Evolutionary conservation across 805 yeast genomes (phyloP).

Genomic region (Saturnispora silvae): DNA sequence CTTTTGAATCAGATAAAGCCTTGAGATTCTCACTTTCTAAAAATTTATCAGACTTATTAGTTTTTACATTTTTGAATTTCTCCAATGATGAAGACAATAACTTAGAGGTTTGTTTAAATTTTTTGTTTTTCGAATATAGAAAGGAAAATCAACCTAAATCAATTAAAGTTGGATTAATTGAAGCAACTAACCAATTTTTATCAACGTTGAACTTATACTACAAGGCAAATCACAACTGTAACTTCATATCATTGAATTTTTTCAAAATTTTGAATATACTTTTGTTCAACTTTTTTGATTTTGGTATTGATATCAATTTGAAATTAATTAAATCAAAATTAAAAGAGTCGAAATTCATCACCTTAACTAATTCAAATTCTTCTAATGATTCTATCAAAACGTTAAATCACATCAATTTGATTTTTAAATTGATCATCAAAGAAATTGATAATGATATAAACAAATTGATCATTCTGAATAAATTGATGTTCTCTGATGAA

Average conservation of each 20-base stretch:
- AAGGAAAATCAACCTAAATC: conserved; percentile 9
- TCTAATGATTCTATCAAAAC: conserved; percentile 16
- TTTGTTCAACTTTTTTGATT: conserved; percentile 18
- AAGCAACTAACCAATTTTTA: conserved; percentile 22
- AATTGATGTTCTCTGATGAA: conserved; percentile 16
- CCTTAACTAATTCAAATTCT: conserved; percentile 8
- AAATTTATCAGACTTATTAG: conserved; percentile 24
- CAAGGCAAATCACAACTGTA: conserved; percentile 17
- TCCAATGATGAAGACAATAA: conserved; percentile 20
- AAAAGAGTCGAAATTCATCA: conserved; percentile 14
- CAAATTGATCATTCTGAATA: conserved; percentile 23
- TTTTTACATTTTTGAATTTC: conserved; percentile 23
- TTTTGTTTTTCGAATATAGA: conserved; percentile 15
- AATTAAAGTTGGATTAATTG: conserved; percentile 21
- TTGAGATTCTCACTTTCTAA: conserved; percentile 23
- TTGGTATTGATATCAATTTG: conserved; percentile 8
- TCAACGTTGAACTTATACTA: conserved; percentile 24
- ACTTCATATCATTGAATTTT: conserved; percentile 22
- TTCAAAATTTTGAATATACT: conserved; percentile 21
- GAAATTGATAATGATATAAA: conserved; percentile 27
- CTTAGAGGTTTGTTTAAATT: conserved; percentile 18
- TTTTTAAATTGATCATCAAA: conserved; percentile 21
- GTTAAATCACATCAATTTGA: conserved; percentile 20
- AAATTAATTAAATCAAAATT: conserved; percentile 11
- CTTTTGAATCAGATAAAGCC: conserved; percentile 23